Conservation (phyloP, 345 rosid genomes). For the Combretum micranthum region DNA sequence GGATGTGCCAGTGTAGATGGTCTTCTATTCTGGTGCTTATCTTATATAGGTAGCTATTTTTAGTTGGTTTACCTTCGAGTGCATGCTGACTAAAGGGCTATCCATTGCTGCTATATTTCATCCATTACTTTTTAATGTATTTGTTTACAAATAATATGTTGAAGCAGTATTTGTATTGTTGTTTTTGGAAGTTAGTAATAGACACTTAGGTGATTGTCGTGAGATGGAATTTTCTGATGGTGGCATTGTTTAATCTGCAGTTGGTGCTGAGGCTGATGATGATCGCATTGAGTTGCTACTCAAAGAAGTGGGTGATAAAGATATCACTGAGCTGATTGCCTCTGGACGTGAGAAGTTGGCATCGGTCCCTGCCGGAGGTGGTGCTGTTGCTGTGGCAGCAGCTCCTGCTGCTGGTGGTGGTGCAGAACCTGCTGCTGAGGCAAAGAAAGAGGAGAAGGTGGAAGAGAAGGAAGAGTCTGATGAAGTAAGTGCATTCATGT, state of each 20-base stretch:
- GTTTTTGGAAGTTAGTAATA: not conserved
- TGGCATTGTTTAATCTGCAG: constrained; percentile 17
- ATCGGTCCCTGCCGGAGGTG: constrained; percentile 68
- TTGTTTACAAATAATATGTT: no score
- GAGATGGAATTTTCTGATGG: not conserved
- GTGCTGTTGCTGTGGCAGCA: constrained; percentile 30
- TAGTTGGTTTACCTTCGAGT: no score
- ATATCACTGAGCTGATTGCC: constrained; percentile 60
- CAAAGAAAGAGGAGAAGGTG: constrained; percentile 66
- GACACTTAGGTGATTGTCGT: not conserved
- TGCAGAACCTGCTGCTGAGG: constrained; percentile 44
- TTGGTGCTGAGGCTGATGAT: constrained; percentile 64
- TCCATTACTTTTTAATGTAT: no score
- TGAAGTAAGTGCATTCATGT: constrained; percentile 31
- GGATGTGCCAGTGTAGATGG: no score
- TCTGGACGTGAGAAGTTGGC: constrained; percentile 71
- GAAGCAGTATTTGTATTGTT: no score
- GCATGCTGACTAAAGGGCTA: no score
- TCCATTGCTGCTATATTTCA: no score
- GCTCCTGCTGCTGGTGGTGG: constrained; percentile 30
- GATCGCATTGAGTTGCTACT: constrained; percentile 52
- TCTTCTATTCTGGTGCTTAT: no score
- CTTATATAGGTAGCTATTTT: no score
- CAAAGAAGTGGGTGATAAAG: constrained; percentile 52
- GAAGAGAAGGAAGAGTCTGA: constrained; percentile 82